Evolutionary conservation across 2,329 filamentous ascomycete species (phyloP).

Genomic region (Phoma herbarum): DNA sequence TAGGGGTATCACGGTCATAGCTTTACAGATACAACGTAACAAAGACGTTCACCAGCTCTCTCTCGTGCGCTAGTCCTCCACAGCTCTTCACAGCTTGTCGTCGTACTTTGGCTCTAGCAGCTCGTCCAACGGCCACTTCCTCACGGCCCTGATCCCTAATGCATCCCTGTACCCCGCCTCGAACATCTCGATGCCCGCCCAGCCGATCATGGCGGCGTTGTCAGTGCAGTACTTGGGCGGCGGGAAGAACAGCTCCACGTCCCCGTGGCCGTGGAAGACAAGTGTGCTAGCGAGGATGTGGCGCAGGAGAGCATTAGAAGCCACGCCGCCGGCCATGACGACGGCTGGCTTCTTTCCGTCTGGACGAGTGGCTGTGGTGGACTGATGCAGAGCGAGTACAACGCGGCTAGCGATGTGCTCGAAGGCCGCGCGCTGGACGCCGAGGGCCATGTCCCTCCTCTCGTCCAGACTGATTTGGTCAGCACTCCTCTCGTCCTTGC

Average conservation of each 20-base stretch:
- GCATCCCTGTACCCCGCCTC: conserved; percentile 67
- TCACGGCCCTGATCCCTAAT: conserved; percentile 44
- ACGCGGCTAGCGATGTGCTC: conserved; percentile 84
- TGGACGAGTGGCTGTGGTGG: too few relatives aligned
- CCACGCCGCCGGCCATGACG: conserved; percentile 90
- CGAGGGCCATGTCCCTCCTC: conserved; percentile 73
- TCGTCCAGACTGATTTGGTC: conserved; percentile 64
- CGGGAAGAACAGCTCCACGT: conserved; percentile 75
- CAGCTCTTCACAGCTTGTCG: conserved; percentile 9
- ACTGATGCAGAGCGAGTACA: conserved; percentile 71
- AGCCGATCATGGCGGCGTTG: conserved; percentile 97
- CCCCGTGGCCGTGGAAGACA: conserved; percentile 69
- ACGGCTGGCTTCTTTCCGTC: conserved; percentile 59
- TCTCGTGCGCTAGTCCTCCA: too few relatives aligned
- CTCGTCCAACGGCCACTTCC: conserved; percentile 50
- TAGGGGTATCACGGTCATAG: background rate
- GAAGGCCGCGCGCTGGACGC: conserved; percentile 82
- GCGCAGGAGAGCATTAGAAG: conserved; percentile 81
- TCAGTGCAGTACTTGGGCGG: conserved; percentile 84
- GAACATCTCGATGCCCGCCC: conserved; percentile 93
- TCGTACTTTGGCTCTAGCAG: conserved; percentile 40
- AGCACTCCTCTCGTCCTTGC: conserved; percentile 42
- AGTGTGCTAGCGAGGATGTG: conserved; percentile 70
- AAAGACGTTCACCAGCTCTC: too few relatives aligned
- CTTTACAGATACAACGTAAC: background rate